Percentiles rank a stretch among this genome's conserved stretches.
Conservation (phyloP, 192 early-diverging fungal species). For the Phycomyces blakesleeanus region DNA sequence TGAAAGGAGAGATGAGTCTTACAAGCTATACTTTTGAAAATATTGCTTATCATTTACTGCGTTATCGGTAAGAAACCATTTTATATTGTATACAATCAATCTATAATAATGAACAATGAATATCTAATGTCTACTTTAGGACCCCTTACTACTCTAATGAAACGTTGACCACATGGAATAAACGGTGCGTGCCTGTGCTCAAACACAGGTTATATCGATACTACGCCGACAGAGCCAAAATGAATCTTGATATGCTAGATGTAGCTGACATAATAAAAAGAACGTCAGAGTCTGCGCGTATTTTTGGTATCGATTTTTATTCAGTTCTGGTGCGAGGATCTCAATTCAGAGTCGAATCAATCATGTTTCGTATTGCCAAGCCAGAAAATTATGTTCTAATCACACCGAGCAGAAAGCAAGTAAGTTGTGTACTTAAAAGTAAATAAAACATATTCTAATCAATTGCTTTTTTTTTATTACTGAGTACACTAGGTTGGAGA, state of each 20-base stretch:
- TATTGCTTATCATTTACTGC: slow-evolving; percentile 64
- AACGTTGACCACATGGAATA: slow-evolving; percentile 68
- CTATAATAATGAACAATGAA: neutral
- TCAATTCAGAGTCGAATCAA: slow-evolving; percentile 88
- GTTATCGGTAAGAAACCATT: slow-evolving; percentile 50
- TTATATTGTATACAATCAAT: slow-evolving; percentile 5
- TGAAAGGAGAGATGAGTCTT: slow-evolving; percentile 72
- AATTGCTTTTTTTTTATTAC: neutral
- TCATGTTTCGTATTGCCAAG: slow-evolving; percentile 67
- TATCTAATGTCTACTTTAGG: slow-evolving; percentile 36
- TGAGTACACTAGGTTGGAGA: slow-evolving; percentile 48
- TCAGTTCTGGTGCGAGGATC: slow-evolving; percentile 87
- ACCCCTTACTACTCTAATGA: slow-evolving; percentile 60
- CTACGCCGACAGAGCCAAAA: slow-evolving; percentile 64
- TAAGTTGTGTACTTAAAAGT: slow-evolving; percentile 2
- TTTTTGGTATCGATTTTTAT: slow-evolving; percentile 90
- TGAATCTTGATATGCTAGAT: slow-evolving; percentile 68
- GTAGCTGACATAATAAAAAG: slow-evolving; percentile 62
- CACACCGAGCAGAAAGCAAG: slow-evolving; percentile 69
- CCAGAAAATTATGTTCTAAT: slow-evolving; percentile 79
- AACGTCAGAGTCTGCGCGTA: slow-evolving; percentile 78
- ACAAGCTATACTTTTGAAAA: slow-evolving; percentile 81
- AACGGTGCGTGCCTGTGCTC: slow-evolving; percentile 37
- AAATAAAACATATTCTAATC: neutral
- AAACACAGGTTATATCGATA: slow-evolving; percentile 62